A percentile compares a stretch with the other conserved stretches of the same genome.
These are phyloP conservation scores for Agarophyton chilense DNA, from an alignment of 23 red algal genomes.

Conservation along the genomic window DNA sequence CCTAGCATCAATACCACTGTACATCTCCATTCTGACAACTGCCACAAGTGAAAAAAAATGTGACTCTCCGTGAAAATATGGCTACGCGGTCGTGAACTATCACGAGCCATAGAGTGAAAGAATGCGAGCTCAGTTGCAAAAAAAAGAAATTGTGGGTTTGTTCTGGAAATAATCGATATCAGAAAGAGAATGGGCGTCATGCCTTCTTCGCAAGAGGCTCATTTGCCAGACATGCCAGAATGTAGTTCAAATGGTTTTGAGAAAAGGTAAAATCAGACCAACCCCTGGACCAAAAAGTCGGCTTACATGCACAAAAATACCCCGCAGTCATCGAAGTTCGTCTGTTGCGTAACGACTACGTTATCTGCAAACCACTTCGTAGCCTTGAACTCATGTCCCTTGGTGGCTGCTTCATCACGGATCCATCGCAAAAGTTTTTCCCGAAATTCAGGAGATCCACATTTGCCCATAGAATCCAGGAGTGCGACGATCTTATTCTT, in stretches of 20 bases:
- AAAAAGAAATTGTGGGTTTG: background rate
- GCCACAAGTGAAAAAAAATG: too few relatives aligned
- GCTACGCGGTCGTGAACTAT: background rate
- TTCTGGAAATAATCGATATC: background rate
- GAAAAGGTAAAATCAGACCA: constrained; percentile 63
- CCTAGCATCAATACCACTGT: too few relatives aligned
- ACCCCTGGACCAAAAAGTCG: constrained; percentile 60
- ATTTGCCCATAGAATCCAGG: constrained; percentile 80
- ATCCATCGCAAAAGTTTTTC: constrained; percentile 82
- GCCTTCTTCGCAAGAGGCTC: constrained; percentile 76
- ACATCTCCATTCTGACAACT: too few relatives aligned
- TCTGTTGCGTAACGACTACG: constrained; percentile 70
- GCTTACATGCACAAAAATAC: constrained; percentile 91
- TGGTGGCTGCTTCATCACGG: constrained; percentile 75
- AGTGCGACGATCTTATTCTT: constrained; percentile 56
- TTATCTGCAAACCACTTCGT: constrained; percentile 43
- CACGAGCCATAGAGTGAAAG: background rate
- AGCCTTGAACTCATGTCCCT: constrained; percentile 34
- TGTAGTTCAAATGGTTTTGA: constrained; percentile 79
- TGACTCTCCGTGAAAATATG: background rate
- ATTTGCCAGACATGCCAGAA: constrained; percentile 61
- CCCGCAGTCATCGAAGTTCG: constrained; percentile 93
- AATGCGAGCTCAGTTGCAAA: background rate
- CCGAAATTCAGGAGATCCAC: constrained; percentile 53
- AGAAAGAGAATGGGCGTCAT: background rate